These are phyloP conservation scores for Bolboschoenus planiculmis DNA, from an alignment of 176 grass and related monocot species.

Conservation along the genomic window DNA sequence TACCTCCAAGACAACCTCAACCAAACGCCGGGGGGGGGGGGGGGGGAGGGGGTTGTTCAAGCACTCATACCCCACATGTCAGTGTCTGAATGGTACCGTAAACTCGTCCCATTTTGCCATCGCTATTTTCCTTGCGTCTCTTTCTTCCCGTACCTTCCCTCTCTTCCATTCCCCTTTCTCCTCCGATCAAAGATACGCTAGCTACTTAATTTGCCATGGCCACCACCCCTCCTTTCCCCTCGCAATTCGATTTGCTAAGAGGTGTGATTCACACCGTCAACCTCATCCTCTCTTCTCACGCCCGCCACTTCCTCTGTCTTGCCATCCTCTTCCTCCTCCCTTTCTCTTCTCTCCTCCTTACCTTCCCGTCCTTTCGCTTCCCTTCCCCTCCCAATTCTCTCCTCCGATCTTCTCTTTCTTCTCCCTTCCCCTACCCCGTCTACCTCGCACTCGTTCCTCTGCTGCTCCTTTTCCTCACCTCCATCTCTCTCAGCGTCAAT, in stretches of 20 bases:
- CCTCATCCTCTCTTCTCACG: constrained; percentile 30
- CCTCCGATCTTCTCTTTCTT: background rate
- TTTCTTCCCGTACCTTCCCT: background rate
- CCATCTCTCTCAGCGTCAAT: constrained; percentile 24
- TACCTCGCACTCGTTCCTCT: constrained; percentile 2
- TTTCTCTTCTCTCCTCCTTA: constrained; percentile 12
- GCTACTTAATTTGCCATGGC: background rate
- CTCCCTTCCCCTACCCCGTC: background rate
- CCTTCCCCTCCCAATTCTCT: background rate
- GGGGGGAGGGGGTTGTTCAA: no score
- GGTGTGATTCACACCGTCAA: constrained; percentile 8
- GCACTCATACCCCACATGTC: no score
- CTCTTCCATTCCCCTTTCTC: background rate
- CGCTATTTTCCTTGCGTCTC: no score
- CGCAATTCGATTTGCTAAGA: constrained; percentile 19
- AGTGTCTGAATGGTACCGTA: no score
- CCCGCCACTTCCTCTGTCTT: constrained; percentile 21
- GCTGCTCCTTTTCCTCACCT: constrained; percentile 24
- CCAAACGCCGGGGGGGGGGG: no score
- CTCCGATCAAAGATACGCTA: background rate
- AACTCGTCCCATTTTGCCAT: no score
- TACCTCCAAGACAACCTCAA: no score
- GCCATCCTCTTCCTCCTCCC: constrained; percentile 7
- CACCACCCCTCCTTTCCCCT: background rate
- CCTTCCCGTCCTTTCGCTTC: background rate